Percentiles rank a stretch among this genome's conserved stretches.
Evolutionary conservation across 176 grass and related monocot species (phyloP).

Genomic region (Oryza meyeriana): DNA sequence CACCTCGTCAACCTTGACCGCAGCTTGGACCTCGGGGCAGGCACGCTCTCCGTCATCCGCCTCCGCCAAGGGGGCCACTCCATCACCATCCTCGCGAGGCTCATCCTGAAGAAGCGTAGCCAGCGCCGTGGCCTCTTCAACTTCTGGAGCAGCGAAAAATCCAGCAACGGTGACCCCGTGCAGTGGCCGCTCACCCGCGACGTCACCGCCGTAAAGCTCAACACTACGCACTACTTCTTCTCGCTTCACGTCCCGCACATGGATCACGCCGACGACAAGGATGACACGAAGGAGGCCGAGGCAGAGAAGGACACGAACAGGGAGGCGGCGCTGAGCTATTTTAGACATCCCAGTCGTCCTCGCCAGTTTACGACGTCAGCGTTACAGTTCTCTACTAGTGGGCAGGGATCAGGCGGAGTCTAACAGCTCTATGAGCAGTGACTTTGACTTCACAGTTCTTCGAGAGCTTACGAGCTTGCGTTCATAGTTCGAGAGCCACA

Average conservation of each 20-base stretch:
- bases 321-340: slow-evolving; percentile 62
- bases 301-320: slow-evolving; percentile 18
- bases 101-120: slow-evolving; percentile 29
- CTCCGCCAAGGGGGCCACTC: slow-evolving; percentile 75
- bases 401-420: no score
- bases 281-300: slow-evolving; percentile 9
- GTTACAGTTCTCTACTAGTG: no score
- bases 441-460: no score
- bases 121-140: slow-evolving; percentile 34
- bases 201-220: slow-evolving; percentile 85
- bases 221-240: slow-evolving; percentile 91
- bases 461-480: no score
- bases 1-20: slow-evolving; percentile 82
- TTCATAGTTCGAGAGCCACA: no score
- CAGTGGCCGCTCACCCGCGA: slow-evolving; percentile 89
- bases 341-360: no score
- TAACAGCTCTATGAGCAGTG: no score
- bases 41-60: slow-evolving; percentile 71
- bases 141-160: slow-evolving; percentile 13
- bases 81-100: slow-evolving; percentile 72
- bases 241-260: slow-evolving; percentile 76
- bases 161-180: slow-evolving; percentile 35
- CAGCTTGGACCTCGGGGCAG: slow-evolving; percentile 82
- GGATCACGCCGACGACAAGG: slow-evolving; percentile 36
- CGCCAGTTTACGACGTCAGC: no score